Evolutionary conservation across 164 flowering plant genomes (phyloP).

Genomic region (Liquidambar formosana): DNA sequence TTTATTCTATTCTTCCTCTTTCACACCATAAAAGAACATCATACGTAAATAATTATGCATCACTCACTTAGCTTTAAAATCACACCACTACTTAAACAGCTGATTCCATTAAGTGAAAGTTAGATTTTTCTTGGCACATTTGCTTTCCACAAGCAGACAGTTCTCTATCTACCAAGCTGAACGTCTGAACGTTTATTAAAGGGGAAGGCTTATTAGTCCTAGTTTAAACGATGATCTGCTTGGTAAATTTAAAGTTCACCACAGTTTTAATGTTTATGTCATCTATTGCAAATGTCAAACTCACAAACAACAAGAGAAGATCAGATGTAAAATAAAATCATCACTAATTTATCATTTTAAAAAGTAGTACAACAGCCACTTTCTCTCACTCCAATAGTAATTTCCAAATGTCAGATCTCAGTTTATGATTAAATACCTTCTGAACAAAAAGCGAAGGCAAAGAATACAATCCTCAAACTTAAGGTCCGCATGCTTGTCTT

Average conservation of each 20-base stretch:
- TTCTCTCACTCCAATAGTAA: not conserved
- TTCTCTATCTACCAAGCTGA: not conserved
- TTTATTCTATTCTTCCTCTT: no score
- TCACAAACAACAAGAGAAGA: not conserved
- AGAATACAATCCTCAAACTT: constrained; percentile 1
- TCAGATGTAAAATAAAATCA: not conserved
- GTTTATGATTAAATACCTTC: not conserved
- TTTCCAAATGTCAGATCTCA: not conserved
- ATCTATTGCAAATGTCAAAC: no score
- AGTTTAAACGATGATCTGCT: not conserved
- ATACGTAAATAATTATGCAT: no score
- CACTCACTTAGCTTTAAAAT: not conserved
- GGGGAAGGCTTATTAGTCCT: not conserved
- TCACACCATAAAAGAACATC: no score
- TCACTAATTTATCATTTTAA: constrained; percentile 1
- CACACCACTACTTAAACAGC: not conserved
- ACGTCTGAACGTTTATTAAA: no score
- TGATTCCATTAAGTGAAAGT: no score
- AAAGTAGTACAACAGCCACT: not conserved
- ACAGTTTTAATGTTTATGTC: not conserved
- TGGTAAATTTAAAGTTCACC: not conserved
- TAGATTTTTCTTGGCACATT: not conserved
- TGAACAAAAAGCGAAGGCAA: constrained; percentile 3
- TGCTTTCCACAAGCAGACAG: not conserved
- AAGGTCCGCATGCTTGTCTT: not conserved